phyloP scores from a whole-genome alignment of 2,329 filamentous ascomycete species.

The Peltaster fructicola region DNA sequence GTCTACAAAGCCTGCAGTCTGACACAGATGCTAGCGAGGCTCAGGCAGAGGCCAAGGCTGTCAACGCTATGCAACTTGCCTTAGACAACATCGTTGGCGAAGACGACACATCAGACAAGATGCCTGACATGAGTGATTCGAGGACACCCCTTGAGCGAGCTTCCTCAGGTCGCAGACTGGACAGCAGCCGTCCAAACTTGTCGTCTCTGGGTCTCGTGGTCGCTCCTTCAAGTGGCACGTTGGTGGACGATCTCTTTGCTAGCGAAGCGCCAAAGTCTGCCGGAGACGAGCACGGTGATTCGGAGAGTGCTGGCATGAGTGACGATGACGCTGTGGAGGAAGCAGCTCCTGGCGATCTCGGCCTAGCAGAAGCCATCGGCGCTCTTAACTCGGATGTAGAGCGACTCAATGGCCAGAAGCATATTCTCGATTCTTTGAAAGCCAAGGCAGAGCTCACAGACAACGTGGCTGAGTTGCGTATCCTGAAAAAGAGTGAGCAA shows the following conservation, averaged over 20 bases:
- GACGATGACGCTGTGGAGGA: conserved; percentile 70
- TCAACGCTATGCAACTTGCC: conserved; percentile 83
- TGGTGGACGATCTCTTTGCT: conserved; percentile 84
- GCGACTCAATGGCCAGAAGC: conserved; percentile 69
- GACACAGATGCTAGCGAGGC: conserved; percentile 40
- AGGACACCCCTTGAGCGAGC: conserved; percentile 6
- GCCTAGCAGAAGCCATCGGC: conserved; percentile 80
- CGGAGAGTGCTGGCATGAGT: conserved; percentile 39
- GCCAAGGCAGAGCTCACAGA: conserved; percentile 94
- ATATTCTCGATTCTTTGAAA: conserved; percentile 77
- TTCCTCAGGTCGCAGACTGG: conserved; percentile 20
- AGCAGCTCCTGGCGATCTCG: conserved; percentile 85
- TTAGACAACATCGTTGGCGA: conserved; percentile 84
- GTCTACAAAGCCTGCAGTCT: conserved; percentile 63
- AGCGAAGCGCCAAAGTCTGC: conserved; percentile 72
- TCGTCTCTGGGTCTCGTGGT: conserved; percentile 83
- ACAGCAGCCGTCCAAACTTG: conserved; percentile 63
- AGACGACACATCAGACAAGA: conserved; percentile 42
- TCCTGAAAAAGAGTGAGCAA: conserved; percentile 81
- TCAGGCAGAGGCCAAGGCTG: conserved; percentile 57
- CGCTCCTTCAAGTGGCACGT: conserved; percentile 73
- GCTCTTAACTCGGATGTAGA: conserved; percentile 81
- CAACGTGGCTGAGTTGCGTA: conserved; percentile 82
- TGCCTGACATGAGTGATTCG: conserved; percentile 45
- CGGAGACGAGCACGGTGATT: conserved; percentile 70